Conservation (phyloP, 306 rosid genomes). For the Dalbergia oliveri region DNA sequence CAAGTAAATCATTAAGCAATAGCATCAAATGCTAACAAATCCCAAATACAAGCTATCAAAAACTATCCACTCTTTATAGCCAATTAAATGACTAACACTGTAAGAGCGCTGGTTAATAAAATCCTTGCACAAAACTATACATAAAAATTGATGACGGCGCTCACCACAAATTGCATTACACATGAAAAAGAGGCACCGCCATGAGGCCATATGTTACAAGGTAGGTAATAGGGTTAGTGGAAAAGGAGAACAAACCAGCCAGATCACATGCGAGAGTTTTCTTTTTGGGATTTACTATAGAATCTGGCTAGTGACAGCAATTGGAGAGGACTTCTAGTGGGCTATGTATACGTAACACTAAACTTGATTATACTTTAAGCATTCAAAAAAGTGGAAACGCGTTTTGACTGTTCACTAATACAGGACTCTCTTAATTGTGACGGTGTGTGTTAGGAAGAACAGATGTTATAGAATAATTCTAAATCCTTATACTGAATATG, state of each 20-base stretch:
- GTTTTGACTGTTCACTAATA: background rate
- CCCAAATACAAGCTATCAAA: no score
- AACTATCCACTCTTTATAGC: no score
- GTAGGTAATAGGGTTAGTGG: slow-evolving; percentile 21
- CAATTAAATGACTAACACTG: no score
- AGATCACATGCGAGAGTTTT: slow-evolving; percentile 48
- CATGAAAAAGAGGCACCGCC: slow-evolving; percentile 43
- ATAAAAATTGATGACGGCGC: background rate
- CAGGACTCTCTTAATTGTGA: background rate
- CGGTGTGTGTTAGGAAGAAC: background rate
- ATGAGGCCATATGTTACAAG: slow-evolving; percentile 15
- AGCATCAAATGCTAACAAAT: no score
- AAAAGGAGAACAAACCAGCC: slow-evolving; percentile 26
- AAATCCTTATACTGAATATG: no score
- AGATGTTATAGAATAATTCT: no score
- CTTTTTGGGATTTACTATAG: slow-evolving; percentile 39
- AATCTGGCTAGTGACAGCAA: slow-evolving; percentile 12
- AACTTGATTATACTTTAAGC: background rate
- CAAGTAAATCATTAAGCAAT: no score
- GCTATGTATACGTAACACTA: background rate
- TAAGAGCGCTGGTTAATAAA: no score
- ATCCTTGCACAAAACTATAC: no score
- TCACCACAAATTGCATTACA: slow-evolving; percentile 8
- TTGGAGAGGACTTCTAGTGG: slow-evolving; percentile 12
- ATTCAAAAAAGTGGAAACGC: background rate